Conservation (phyloP, 495 filamentous ascomycete species). For the Aspergillus saccharolyticus region DNA sequence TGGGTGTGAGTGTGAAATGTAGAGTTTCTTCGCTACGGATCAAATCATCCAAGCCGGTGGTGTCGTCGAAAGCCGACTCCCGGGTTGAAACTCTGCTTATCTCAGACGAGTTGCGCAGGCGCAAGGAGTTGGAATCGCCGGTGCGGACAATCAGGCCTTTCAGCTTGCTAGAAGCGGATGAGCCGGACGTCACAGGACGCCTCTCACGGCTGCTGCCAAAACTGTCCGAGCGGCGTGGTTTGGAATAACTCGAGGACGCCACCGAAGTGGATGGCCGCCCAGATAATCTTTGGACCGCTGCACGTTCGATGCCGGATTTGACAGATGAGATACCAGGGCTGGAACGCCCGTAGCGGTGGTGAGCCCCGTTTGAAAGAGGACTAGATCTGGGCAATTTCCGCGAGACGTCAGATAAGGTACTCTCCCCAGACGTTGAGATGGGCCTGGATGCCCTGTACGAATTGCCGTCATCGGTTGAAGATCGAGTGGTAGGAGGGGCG, state of each 20-base stretch:
- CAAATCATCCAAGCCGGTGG: slow-evolving; percentile 70
- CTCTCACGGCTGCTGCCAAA: slow-evolving; percentile 45
- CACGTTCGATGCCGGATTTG: slow-evolving; percentile 35
- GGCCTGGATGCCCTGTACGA: slow-evolving; percentile 13
- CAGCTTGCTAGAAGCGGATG: slow-evolving; percentile 47
- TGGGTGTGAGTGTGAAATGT: slow-evolving; percentile 88
- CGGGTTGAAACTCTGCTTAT: slow-evolving; percentile 37
- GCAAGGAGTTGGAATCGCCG: slow-evolving; percentile 25
- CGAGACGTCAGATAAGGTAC: slow-evolving; percentile 30
- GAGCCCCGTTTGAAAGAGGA: slow-evolving; percentile 22
- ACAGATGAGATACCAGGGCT: slow-evolving; percentile 13
- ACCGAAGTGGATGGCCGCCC: slow-evolving; percentile 30
- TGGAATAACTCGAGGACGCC: slow-evolving; percentile 25
- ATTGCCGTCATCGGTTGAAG: slow-evolving; percentile 7
- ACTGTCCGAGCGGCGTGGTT: slow-evolving; percentile 37
- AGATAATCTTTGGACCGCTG: slow-evolving; percentile 47
- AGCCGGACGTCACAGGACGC: slow-evolving; percentile 51
- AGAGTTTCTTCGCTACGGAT: slow-evolving; percentile 89
- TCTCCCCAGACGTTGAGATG: slow-evolving; percentile 34
- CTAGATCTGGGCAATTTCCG: slow-evolving; percentile 25
- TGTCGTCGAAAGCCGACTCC: slow-evolving; percentile 44
- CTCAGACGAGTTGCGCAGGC: slow-evolving; percentile 45
- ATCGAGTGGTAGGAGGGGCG: slow-evolving; percentile 10
- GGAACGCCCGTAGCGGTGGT: slow-evolving; percentile 21
- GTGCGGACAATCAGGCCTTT: slow-evolving; percentile 43